Conservation (phyloP, 768 basidiomycete species). For the Mycena albidolilacea region DNA sequence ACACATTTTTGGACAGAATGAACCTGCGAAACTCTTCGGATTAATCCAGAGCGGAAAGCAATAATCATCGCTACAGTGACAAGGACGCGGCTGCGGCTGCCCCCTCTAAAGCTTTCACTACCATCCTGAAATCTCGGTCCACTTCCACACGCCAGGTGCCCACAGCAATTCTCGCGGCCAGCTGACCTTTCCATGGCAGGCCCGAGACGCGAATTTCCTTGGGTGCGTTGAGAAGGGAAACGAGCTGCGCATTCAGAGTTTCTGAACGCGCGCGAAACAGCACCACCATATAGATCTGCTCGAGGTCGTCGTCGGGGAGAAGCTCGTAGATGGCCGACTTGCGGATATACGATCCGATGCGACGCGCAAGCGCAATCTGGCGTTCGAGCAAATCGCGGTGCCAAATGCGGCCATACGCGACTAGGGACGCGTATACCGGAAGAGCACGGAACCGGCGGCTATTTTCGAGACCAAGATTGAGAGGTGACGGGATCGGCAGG, state of each 20-base stretch:
- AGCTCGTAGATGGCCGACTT: conserved; percentile 32
- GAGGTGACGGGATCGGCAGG: conserved; percentile 28
- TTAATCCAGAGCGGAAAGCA: neutral
- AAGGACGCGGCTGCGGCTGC: neutral
- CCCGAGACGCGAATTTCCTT: conserved; percentile 29
- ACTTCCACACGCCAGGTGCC: conserved; percentile 39
- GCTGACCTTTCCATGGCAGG: conserved; percentile 27
- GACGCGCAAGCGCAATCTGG: conserved; percentile 35
- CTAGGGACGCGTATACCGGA: conserved; percentile 35
- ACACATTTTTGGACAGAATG: neutral
- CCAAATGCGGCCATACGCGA: conserved; percentile 37
- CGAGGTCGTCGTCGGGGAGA: conserved; percentile 27
- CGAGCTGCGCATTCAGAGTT: conserved; percentile 28
- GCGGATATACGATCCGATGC: conserved; percentile 34
- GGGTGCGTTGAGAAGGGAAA: conserved; percentile 28
- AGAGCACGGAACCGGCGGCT: conserved; percentile 38
- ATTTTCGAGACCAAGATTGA: conserved; percentile 38
- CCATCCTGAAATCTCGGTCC: conserved; percentile 23
- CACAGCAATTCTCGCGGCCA: conserved; percentile 35
- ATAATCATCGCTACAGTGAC: too few relatives aligned
- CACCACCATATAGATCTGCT: conserved; percentile 36
- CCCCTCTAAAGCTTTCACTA: conserved; percentile 17
- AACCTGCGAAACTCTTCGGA: neutral
- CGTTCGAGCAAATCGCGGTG: conserved; percentile 32
- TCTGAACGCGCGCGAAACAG: conserved; percentile 35